Percentiles rank a stretch among this genome's conserved stretches.
Evolutionary conservation across 176 grass and related monocot genomes (phyloP).

Genomic region (Elaeis guineensis): DNA sequence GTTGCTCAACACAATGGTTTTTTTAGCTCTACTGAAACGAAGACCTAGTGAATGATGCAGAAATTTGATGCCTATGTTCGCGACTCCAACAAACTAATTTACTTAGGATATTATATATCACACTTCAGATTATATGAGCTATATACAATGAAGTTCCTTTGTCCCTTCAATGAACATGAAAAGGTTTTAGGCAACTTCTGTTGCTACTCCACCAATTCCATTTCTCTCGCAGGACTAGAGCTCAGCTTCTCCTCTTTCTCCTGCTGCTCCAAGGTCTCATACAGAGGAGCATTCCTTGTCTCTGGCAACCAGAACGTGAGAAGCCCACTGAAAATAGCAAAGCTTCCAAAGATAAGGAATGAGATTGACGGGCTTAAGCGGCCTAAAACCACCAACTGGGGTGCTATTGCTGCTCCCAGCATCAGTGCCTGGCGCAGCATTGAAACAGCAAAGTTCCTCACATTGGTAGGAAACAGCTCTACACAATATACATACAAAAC

Average conservation of each 20-base stretch:
- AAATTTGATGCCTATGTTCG: too few species aligned
- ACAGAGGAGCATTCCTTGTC: conserved; percentile 22
- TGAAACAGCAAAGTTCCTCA: conserved; percentile 15
- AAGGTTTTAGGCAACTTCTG: too few species aligned
- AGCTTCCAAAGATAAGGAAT: conserved; percentile 15
- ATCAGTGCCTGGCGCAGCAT: conserved; percentile 16
- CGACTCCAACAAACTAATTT: too few species aligned
- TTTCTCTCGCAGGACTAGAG: not conserved
- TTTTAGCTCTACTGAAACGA: too few species aligned
- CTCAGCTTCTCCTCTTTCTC: conserved; percentile 23
- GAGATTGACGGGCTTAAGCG: conserved; percentile 20
- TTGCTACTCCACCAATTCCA: too few species aligned
- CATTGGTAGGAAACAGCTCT: conserved; percentile 19
- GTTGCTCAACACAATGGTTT: too few species aligned
- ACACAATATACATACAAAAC: conserved; percentile 15
- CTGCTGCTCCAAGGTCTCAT: conserved; percentile 49
- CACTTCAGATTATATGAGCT: too few species aligned
- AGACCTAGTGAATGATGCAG: too few species aligned
- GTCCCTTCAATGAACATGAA: too few species aligned
- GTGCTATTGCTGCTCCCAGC: conserved; percentile 26
- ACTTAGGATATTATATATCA: too few species aligned
- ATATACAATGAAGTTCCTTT: too few species aligned
- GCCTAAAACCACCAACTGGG: conserved; percentile 18
- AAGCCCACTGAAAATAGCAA: conserved; percentile 9
- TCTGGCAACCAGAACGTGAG: conserved; percentile 19